These are phyloP conservation scores for Tanacetum coccineum DNA, from an alignment of 129 eudicot species.

Conservation along the genomic window DNA sequence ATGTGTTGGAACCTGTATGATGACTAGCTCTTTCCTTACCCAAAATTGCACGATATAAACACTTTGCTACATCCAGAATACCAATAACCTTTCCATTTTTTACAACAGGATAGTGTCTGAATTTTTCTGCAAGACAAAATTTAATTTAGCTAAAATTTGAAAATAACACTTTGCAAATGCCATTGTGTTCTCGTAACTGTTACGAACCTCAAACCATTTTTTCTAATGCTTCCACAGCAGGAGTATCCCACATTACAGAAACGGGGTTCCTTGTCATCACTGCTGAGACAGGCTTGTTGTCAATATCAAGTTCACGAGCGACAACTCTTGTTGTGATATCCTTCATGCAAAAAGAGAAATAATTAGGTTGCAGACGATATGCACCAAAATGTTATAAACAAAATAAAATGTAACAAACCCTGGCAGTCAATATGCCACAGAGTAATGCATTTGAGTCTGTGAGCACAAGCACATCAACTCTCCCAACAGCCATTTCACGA, in stretches of 20 bases:
- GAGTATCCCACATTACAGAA: conserved; percentile 87
- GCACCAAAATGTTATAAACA: not conserved
- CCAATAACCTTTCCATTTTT: conserved; percentile 95
- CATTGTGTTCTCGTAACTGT: not conserved
- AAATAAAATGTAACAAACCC: conserved; percentile 39
- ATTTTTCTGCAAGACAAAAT: conserved; percentile 59
- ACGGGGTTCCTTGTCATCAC: conserved; percentile 92
- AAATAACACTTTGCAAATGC: not conserved
- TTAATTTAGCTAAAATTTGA: not conserved
- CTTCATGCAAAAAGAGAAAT: conserved; percentile 29
- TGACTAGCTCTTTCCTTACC: conserved; percentile 84
- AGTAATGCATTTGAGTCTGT: conserved; percentile 93
- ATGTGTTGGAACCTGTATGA: conserved; percentile 68
- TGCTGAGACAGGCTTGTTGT: conserved; percentile 80
- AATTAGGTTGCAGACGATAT: not conserved
- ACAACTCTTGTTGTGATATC: conserved; percentile 91
- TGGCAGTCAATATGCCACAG: conserved; percentile 93
- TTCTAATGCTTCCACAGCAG: conserved; percentile 94
- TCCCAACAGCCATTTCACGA: conserved; percentile 87
- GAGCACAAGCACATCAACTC: conserved; percentile 84
- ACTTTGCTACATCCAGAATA: conserved; percentile 86
- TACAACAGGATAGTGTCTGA: conserved; percentile 92
- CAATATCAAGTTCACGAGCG: conserved; percentile 74
- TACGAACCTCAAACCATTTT: conserved; percentile 92
- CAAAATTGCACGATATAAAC: conserved; percentile 92